Base-by-base conservation (phyloP, 2,329 filamentous ascomycete genomes). In the Aureobasidium sp. region DNA sequence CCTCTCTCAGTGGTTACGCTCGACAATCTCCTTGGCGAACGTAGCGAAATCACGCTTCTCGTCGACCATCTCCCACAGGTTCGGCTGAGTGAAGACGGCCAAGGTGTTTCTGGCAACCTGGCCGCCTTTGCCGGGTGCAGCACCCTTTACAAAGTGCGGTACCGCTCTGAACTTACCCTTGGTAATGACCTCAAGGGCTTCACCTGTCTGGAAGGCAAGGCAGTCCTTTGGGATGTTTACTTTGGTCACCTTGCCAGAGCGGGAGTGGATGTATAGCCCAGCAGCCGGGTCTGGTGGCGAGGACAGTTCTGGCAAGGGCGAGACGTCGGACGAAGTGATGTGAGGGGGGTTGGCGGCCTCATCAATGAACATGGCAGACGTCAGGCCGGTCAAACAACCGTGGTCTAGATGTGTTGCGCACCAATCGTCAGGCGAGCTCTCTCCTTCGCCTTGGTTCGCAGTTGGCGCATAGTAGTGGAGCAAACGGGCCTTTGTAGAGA, bases 11-110 rank as follows among this genome's bases (percentile, higher is more conserved):
- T 75, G 74, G 65, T 78, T 78, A 67, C 71, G 74, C 65, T 75
- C 75, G 50, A 79, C 74, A 68, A 78, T 75, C 66, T 75, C 74
- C 68, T 74, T 78, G 33, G 88, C 88, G 77, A 92, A 90, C 68
- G 87, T 82, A 23, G 87, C 89, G 80, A 92, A 93, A 40, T 83
- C 87, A 67, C 84, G 79, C 70, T 82, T 78, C 61, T 83, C 80
- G 69, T 93, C 89, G 15, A 93, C 87, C 74, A 84, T 81, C 67
- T 92, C 89, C 67, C 83, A 88, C 62, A 97, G 74, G 76, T 96
- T 96, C 25, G 94, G 94, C 45, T 99, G 94, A 61, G 93, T 99
- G 70, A 97, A 99, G 10, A 97, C 91, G 0, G 94, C 94, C 66
- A 99, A 75, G 10, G 94, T 99, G 75, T 97, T 97, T 63, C 77